phyloP scores from a whole-genome alignment of 352 stramenopile genomes.

The Aphanomyces stellatus region DNA sequence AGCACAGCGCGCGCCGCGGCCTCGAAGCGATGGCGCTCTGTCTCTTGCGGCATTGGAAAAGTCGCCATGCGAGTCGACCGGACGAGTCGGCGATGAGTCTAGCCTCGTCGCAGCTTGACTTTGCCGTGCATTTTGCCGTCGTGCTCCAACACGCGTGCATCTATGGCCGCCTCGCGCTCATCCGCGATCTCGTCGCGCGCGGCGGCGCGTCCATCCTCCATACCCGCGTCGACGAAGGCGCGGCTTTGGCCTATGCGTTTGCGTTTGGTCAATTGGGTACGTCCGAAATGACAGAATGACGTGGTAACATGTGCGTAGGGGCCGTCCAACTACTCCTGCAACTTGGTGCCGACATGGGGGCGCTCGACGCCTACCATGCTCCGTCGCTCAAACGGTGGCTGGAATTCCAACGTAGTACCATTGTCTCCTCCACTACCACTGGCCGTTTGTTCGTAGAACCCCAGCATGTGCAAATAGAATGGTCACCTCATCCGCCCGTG shows the following conservation, averaged over 20 bases:
- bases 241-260: conserved; percentile 50
- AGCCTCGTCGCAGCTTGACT: conserved; percentile 28
- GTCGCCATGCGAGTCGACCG: neutral
- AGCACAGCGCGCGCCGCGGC: conserved; percentile 44
- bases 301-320: conserved; percentile 6
- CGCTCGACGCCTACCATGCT: conserved; percentile 37
- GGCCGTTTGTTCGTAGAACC: neutral
- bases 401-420: conserved; percentile 24
- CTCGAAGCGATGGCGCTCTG: conserved; percentile 54
- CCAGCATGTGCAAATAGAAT: neutral
- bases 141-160: conserved; percentile 61
- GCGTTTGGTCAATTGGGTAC: conserved; percentile 37
- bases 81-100: neutral
- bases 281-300: neutral
- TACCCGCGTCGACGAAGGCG: conserved; percentile 53
- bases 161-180: conserved; percentile 29
- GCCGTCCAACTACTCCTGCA: conserved; percentile 28
- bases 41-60: conserved; percentile 42
- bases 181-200: conserved; percentile 42
- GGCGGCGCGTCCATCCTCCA: conserved; percentile 44
- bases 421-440: neutral
- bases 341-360: conserved; percentile 41
- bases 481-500: neutral
- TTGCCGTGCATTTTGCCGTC: conserved; percentile 60
- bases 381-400: conserved; percentile 59